These are phyloP conservation scores for Fusarium tupiense DNA, from an alignment of 2,329 filamentous ascomycete genomes.

Conservation along the genomic window DNA sequence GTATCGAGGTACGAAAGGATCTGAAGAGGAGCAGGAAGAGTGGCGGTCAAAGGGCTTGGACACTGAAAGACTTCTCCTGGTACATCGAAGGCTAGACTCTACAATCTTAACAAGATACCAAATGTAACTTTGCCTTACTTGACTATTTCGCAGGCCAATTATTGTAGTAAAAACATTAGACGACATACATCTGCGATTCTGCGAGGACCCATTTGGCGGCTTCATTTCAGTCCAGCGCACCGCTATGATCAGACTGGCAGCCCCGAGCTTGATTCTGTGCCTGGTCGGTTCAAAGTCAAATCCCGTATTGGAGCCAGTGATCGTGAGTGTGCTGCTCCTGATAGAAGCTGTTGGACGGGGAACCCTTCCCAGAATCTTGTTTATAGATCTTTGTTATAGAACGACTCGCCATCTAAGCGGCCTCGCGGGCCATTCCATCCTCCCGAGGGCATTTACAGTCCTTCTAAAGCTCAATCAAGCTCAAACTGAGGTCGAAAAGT, in stretches of 20 bases:
- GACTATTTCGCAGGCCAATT: no score
- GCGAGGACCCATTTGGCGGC: accelerated
- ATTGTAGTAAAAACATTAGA: no score
- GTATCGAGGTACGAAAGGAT: no score
- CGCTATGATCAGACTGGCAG: neutral
- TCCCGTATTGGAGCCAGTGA: neutral
- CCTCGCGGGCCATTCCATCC: neutral
- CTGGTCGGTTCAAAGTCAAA: accelerated
- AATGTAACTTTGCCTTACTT: no score
- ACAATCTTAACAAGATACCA: no score
- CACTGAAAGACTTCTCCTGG: no score
- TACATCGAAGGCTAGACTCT: no score
- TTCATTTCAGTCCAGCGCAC: neutral
- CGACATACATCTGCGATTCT: no score
- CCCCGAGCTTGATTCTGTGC: no score
- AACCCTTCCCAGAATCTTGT: accelerated
- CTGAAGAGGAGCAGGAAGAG: no score
- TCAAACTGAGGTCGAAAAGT: accelerated
- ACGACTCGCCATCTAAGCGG: accelerated
- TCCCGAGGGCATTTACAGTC: neutral
- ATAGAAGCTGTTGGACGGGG: accelerated
- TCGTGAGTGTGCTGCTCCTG: no score
- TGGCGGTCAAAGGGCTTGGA: no score
- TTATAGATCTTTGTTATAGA: neutral
- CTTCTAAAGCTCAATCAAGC: neutral